Evolutionary conservation across 805 yeast species (phyloP).

Genomic region (Wickerhamiella lipophila): DNA sequence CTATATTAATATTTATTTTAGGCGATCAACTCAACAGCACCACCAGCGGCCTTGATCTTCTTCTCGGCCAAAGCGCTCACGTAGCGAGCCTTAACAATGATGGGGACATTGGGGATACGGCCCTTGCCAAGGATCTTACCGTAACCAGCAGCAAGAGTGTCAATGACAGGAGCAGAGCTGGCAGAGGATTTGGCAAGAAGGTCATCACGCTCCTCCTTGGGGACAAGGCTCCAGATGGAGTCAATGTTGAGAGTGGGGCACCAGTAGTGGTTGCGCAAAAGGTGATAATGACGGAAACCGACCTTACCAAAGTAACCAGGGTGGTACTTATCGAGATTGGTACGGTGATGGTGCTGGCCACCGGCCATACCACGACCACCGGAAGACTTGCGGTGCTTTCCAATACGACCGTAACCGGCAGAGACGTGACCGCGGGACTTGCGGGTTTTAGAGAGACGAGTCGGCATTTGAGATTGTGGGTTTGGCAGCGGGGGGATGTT

Average conservation of each 20-base stretch:
- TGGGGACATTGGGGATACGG: constrained; percentile 94
- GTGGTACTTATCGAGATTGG: constrained; percentile 99
- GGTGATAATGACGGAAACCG: constrained; percentile 99
- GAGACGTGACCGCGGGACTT: constrained; percentile 99
- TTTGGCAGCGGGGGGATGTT: neutral
- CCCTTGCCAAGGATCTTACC: constrained; percentile 99
- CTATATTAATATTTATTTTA: constrained; percentile 32
- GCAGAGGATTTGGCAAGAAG: constrained; percentile 73
- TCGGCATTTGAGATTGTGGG: constrained; percentile 52
- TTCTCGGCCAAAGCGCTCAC: constrained; percentile 99
- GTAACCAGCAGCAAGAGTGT: constrained; percentile 98
- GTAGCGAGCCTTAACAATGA: constrained; percentile 98
- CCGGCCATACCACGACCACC: constrained; percentile 99
- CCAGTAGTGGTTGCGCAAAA: constrained; percentile 91
- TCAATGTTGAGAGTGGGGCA: constrained; percentile 95
- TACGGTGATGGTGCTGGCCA: constrained; percentile 99
- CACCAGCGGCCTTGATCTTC: constrained; percentile 99
- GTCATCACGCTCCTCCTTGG: constrained; percentile 86
- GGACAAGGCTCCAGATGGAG: constrained; percentile 95
- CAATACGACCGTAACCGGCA: constrained; percentile 99
- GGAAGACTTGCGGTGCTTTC: constrained; percentile 99
- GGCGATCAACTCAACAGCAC: constrained; percentile 99
- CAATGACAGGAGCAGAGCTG: constrained; percentile 96
- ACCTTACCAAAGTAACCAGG: constrained; percentile 99
- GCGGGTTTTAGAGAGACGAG: constrained; percentile 99